Conservation (phyloP, 148 eudicot species). For the Chenopodium suecicum region DNA sequence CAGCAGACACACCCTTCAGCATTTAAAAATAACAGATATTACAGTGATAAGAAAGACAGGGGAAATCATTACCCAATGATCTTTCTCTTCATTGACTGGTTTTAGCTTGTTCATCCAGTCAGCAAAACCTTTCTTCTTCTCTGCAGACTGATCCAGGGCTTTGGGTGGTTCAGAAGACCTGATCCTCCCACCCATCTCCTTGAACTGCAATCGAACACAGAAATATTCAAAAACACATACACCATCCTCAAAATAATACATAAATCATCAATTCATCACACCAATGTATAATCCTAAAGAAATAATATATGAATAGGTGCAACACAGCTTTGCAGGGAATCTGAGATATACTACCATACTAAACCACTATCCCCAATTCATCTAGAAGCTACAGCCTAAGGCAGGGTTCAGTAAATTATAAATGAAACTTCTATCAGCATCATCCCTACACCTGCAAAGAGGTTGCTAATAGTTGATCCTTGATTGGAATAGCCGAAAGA, state of each 20-base stretch:
- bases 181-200: constrained; percentile 83
- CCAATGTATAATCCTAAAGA: background rate
- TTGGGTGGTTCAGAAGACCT: constrained; percentile 54
- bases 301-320: background rate
- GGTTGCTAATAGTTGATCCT: background rate
- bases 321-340: background rate
- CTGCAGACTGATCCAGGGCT: constrained; percentile 55
- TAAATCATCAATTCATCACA: background rate
- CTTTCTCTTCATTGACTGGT: constrained; percentile 90
- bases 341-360: background rate
- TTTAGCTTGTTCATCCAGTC: constrained; percentile 73
- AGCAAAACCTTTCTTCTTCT: constrained; percentile 76
- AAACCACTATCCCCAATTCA: background rate
- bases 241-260: background rate
- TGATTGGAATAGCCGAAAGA: background rate
- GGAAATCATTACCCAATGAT: constrained; percentile 67
- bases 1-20: background rate
- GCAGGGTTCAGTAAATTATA: background rate
- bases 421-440: background rate
- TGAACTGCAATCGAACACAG: constrained; percentile 48
- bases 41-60: background rate
- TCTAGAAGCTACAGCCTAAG: background rate
- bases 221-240: constrained; percentile 1
- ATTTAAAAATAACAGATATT: background rate
- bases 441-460: background rate